A percentile compares a stretch with the other conserved stretches of the same genome.
These are phyloP conservation scores for Colletotrichum navitas DNA, from an alignment of 2,329 filamentous ascomycete species.

Conservation along the genomic window DNA sequence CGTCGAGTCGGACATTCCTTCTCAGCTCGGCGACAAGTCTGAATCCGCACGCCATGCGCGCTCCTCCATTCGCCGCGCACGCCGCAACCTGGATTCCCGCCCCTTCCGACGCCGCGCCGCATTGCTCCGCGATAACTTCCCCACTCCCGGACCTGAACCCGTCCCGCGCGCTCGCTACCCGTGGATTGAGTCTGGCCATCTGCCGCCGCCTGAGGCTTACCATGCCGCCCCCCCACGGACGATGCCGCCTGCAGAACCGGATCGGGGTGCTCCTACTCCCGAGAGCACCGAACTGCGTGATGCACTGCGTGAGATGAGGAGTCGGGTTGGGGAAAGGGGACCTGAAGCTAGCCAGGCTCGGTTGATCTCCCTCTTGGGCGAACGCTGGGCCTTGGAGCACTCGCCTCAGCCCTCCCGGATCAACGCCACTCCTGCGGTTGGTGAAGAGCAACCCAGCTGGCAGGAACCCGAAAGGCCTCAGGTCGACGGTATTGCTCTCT, in stretches of 20 bases:
- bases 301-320: conserved; percentile 29
- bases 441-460: conserved; percentile 23
- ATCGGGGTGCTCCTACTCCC: conserved; percentile 14
- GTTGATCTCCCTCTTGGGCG: conserved; percentile 36
- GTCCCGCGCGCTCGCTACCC: conserved; percentile 37
- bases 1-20: conserved; percentile 58
- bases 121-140: conserved; percentile 39
- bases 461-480: conserved; percentile 17
- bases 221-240: conserved; percentile 24
- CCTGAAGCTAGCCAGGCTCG: conserved; percentile 13
- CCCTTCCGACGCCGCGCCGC: conserved; percentile 48
- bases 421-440: conserved; percentile 16
- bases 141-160: conserved; percentile 35
- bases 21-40: conserved; percentile 50
- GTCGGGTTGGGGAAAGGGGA: conserved; percentile 6
- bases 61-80: conserved; percentile 56
- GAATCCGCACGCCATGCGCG: conserved; percentile 48
- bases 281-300: conserved; percentile 26
- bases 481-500: conserved; percentile 2
- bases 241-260: conserved; percentile 18
- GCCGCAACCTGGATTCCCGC: conserved; percentile 51
- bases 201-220: conserved; percentile 42
- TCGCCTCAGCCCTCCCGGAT: conserved; percentile 10
- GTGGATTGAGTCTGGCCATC: conserved; percentile 42
- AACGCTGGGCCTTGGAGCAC: conserved; percentile 30